A percentile compares a stretch with the other conserved stretches of the same genome.
These are phyloP conservation scores for Hyphodiscus sp. DNA, from an alignment of 2,329 filamentous ascomycete genomes.

Conservation along the genomic window DNA sequence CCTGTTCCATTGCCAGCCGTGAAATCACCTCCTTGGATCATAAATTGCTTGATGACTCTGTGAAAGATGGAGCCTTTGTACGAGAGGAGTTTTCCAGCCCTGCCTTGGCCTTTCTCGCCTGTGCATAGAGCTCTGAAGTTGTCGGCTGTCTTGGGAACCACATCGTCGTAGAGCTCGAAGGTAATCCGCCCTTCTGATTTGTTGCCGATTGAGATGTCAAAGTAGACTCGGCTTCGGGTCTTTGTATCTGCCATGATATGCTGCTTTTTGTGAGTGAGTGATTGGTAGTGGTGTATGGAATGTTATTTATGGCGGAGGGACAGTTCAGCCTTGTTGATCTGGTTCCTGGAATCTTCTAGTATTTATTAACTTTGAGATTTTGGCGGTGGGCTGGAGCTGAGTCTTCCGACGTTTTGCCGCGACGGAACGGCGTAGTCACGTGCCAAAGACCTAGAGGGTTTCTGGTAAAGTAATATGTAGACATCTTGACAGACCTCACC, in stretches of 20 bases:
- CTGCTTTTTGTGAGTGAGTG: conserved; percentile 11
- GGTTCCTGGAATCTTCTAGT: conserved; percentile 1
- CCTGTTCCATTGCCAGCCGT: conserved; percentile 91
- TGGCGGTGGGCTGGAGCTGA: neutral
- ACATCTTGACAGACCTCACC: too few species aligned
- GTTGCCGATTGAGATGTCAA: conserved; percentile 80
- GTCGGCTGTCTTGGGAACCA: conserved; percentile 91
- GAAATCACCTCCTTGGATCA: conserved; percentile 98
- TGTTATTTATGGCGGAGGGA: neutral
- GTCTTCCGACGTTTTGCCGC: neutral
- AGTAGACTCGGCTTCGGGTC: conserved; percentile 68
- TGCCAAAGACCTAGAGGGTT: too few species aligned
- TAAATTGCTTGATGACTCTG: conserved; percentile 96
- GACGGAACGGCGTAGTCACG: too few species aligned
- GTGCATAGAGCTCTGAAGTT: conserved; percentile 95
- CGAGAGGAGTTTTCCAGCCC: conserved; percentile 76
- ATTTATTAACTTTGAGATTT: neutral
- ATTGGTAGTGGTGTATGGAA: neutral
- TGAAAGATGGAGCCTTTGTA: conserved; percentile 94
- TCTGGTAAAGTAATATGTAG: too few species aligned
- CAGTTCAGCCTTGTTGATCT: conserved; percentile 7
- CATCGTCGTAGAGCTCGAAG: conserved; percentile 72
- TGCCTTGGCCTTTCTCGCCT: conserved; percentile 83
- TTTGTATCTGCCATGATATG: conserved; percentile 34
- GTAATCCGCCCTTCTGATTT: conserved; percentile 69